Percentiles rank a stretch among this genome's conserved stretches.
Conservation (phyloP, 1,284 basidiomycete genomes). For the Heliocybe sulcata region DNA sequence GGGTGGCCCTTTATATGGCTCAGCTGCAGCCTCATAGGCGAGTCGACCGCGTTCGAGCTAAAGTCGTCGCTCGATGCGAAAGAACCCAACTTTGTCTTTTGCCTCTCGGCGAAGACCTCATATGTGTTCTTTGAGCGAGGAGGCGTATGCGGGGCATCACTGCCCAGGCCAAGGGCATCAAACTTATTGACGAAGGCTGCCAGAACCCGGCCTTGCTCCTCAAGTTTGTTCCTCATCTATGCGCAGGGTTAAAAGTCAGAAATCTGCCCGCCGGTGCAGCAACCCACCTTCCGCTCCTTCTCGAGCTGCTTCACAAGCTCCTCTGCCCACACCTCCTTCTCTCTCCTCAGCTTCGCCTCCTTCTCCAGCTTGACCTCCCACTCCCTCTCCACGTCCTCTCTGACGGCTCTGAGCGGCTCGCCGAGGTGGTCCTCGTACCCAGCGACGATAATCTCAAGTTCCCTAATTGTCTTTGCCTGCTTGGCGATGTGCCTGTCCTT, state of each 20-base stretch:
- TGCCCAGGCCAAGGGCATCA: slow-evolving; percentile 53
- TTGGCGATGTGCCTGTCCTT: slow-evolving; percentile 67
- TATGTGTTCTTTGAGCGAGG: slow-evolving; percentile 36
- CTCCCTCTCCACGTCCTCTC: slow-evolving; percentile 79
- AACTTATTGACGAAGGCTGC: slow-evolving; percentile 73
- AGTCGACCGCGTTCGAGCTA: slow-evolving; percentile 16
- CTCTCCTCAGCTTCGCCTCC: slow-evolving; percentile 51
- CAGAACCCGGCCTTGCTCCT: slow-evolving; percentile 68
- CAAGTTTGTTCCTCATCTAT: slow-evolving; percentile 48
- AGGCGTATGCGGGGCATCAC: slow-evolving; percentile 26
- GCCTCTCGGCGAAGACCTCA: slow-evolving; percentile 38
- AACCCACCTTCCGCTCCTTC: slow-evolving; percentile 58
- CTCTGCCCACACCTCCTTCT: slow-evolving; percentile 63
- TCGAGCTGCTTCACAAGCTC: slow-evolving; percentile 68
- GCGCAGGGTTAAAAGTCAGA: slow-evolving; percentile 2
- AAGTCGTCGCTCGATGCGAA: background rate
- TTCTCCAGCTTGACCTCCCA: slow-evolving; percentile 58
- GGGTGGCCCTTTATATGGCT: slow-evolving; percentile 33
- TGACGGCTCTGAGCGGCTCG: slow-evolving; percentile 63
- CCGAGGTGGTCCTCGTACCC: slow-evolving; percentile 68
- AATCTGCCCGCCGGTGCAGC: too few species aligned
- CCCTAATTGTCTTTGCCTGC: slow-evolving; percentile 61
- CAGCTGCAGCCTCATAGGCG: slow-evolving; percentile 36
- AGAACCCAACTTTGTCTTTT: background rate
- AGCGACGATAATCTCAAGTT: slow-evolving; percentile 62